Evolutionary conservation across 495 filamentous ascomycete genomes (phyloP).

Genomic region (Tuber brumale): DNA sequence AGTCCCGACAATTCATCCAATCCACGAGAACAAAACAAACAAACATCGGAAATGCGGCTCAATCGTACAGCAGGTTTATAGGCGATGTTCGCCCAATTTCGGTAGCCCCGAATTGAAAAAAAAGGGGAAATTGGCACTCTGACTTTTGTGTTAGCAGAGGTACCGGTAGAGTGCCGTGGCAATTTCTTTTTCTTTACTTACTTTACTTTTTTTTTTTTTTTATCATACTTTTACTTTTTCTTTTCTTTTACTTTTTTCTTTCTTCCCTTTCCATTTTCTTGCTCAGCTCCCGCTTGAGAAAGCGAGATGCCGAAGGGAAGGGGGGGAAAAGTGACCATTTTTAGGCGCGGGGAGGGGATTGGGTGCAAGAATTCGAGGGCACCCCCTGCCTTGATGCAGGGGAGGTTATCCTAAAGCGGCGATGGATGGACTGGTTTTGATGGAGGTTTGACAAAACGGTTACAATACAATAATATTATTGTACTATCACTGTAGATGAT

Average conservation of each 20-base stretch:
- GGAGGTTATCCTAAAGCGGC: background rate
- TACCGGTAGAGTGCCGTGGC: background rate
- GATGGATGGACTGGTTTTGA: background rate
- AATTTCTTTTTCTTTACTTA: background rate
- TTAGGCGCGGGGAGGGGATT: slow-evolving; percentile 11
- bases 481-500: background rate
- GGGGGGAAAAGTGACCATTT: slow-evolving; percentile 27
- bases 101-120: slow-evolving; percentile 9
- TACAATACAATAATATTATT: background rate
- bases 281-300: slow-evolving; percentile 24
- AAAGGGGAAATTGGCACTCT: background rate
- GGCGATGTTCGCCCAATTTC: slow-evolving; percentile 33
- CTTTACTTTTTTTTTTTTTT: background rate
- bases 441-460: background rate
- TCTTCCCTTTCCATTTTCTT: background rate
- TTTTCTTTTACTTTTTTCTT: background rate
- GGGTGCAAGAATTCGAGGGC: slow-evolving; percentile 23
- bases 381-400: slow-evolving; percentile 5
- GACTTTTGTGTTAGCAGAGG: background rate
- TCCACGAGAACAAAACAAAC: background rate
- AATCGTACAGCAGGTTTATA: slow-evolving; percentile 15
- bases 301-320: slow-evolving; percentile 32
- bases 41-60: background rate
- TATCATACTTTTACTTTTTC: background rate
- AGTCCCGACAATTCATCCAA: background rate